Base-by-base conservation (phyloP, 106 monocot species). In the Acorus gramineus region DNA sequence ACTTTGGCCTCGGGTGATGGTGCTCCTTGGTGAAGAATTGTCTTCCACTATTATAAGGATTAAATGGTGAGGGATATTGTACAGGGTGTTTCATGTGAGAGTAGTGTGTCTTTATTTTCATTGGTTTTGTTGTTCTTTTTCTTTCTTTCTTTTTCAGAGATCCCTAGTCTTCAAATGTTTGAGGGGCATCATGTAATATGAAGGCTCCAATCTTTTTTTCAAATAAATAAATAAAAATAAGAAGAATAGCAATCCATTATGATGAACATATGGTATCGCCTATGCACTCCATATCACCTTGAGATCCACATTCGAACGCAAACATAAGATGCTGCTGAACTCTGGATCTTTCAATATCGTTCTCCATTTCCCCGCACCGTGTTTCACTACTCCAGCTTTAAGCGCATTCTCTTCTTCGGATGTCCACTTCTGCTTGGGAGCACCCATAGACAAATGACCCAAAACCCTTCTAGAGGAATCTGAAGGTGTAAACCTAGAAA, bases 261-360 rank as follows among this genome's bases (percentile, higher is more conserved):
- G 12, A 9, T 2, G 42, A 65, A 50, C 8, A 62, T 45, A 4
- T 5, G 47, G 53, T 67, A 90, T 0, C 28, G 1, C 28, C 28
- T 28, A 28, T 28, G 28, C 28, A 28, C 28, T 28, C 28, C 28
- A 28, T 28, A 28, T 28, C 28, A 28, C 90, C 90, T 90, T 90
- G 63, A 90, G 83, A 75, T 90, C 90, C n/a, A 90, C 90, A 76
- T 90, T 90, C 10, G 90, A 90, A 3, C 90, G 85, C 3, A 80
- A 56, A 64, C 67, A 64, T 47, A 90, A 76, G 45, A 80, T 50
- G 11, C 51, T 57, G 59, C 90, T 83, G 67, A 90, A 90, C 44
- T 90, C 90, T 28, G 90, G 80, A 46, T 90, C 90, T 71, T 83
- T 83, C 54, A 90, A 46, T 55, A 90, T 90, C 8, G 90, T 80